These are phyloP conservation scores for Stephania cephalantha DNA, from an alignment of 164 flowering plant genomes.

Conservation along the genomic window DNA sequence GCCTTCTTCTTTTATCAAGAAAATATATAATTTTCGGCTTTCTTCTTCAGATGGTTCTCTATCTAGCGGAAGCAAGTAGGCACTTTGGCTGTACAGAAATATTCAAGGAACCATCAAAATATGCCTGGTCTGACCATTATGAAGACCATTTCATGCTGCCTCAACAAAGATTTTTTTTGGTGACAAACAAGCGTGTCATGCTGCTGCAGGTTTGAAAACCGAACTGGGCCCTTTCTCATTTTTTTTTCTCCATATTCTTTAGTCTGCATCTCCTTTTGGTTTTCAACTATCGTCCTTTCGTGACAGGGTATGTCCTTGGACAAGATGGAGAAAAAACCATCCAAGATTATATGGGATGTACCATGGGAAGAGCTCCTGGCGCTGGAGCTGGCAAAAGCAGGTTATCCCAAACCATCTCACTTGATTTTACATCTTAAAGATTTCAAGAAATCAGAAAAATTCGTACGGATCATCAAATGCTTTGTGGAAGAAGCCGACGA, in stretches of 20 bases:
- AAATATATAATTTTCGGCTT: background rate
- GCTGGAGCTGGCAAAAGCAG: constrained; percentile 84
- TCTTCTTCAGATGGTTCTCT: constrained; percentile 66
- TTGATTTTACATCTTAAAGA: constrained; percentile 80
- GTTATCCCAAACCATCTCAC: constrained; percentile 65
- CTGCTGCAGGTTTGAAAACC: constrained; percentile 64
- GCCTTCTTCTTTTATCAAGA: too few relatives aligned
- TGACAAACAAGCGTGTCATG: constrained; percentile 82
- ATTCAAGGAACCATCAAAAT: constrained; percentile 96
- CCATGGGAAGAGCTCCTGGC: constrained; percentile 94
- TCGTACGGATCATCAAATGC: constrained; percentile 80
- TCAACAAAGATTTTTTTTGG: constrained; percentile 59
- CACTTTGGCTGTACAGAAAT: constrained; percentile 91
- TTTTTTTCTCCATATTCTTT: background rate
- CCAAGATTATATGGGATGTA: constrained; percentile 96
- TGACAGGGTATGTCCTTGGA: constrained; percentile 57
- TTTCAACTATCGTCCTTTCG: background rate
- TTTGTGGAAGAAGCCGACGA: constrained; percentile 41
- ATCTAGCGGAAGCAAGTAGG: constrained; percentile 87
- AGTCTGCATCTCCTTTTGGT: background rate
- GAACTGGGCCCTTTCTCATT: background rate
- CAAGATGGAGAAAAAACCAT: constrained; percentile 81
- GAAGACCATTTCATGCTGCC: constrained; percentile 77
- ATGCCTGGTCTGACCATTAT: constrained; percentile 86
- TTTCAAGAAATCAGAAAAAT: constrained; percentile 67